phyloP scores from a whole-genome alignment of 352 stramenopile genomes.

The Peronospora destructor region DNA sequence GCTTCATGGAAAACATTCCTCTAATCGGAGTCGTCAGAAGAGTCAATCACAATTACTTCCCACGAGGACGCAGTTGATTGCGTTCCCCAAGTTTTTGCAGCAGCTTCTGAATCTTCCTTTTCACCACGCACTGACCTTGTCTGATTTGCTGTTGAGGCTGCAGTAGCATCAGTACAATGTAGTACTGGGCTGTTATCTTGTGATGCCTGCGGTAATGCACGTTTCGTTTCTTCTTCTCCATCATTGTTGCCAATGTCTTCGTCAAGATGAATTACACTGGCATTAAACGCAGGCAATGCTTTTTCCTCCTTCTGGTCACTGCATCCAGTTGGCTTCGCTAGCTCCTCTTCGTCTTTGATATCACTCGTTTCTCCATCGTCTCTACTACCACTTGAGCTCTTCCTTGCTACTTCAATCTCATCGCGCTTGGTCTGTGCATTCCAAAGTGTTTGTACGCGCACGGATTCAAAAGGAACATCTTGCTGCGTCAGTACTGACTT shows the following conservation, averaged over 20 bases:
- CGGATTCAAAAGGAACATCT: slow-evolving; percentile 22
- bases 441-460: slow-evolving; percentile 1
- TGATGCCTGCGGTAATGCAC: slow-evolving; percentile 1
- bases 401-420: slow-evolving; percentile 6
- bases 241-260: slow-evolving; percentile 6
- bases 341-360: background rate
- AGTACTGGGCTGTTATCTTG: slow-evolving; percentile 1
- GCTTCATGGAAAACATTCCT: background rate
- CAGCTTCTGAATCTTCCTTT: background rate
- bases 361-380: slow-evolving; percentile 1
- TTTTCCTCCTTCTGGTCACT: slow-evolving; percentile 8
- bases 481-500: slow-evolving; percentile 19
- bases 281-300: background rate
- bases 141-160: slow-evolving; percentile 6
- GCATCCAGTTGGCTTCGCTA: background rate
- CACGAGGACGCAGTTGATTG: slow-evolving; percentile 38
- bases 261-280: slow-evolving; percentile 11
- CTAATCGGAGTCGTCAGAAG: slow-evolving; percentile 36
- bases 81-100: slow-evolving; percentile 9
- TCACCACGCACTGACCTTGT: background rate
- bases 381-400: background rate
- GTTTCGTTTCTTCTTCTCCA: slow-evolving; percentile 1
- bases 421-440: slow-evolving; percentile 14
- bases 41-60: slow-evolving; percentile 82
- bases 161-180: slow-evolving; percentile 2